These are phyloP conservation scores for Hygrocybe coccinea DNA, from an alignment of 768 basidiomycete genomes.

Conservation along the genomic window DNA sequence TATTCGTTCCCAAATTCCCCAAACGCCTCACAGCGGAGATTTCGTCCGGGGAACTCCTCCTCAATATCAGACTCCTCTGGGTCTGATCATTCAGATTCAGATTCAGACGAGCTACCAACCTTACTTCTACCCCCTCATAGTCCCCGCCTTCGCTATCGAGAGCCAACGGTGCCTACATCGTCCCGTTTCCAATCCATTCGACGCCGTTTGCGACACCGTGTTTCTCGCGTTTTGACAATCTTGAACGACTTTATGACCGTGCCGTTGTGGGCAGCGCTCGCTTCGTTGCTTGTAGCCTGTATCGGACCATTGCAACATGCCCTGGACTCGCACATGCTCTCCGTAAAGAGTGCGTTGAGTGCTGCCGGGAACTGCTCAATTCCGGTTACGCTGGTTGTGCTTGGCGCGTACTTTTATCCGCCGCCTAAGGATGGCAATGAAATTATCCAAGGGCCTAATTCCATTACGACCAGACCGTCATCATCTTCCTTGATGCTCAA, in stretches of 20 bases:
- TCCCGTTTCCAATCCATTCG: constrained; percentile 7
- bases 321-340: constrained; percentile 58
- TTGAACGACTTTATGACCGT: constrained; percentile 81
- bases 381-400: constrained; percentile 84
- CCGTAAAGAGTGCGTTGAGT: constrained; percentile 63
- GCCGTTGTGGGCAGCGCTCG: constrained; percentile 75
- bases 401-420: constrained; percentile 86
- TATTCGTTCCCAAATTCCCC: constrained; percentile 65
- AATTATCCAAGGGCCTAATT: background rate
- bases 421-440: constrained; percentile 23
- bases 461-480: constrained; percentile 16
- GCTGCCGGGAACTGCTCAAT: constrained; percentile 74
- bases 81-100: constrained; percentile 10
- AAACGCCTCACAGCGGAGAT: constrained; percentile 33
- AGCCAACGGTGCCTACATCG: background rate
- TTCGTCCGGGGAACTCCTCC: constrained; percentile 24
- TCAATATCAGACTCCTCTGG: background rate
- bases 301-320: constrained; percentile 68
- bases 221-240: constrained; percentile 31
- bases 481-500: constrained; percentile 32
- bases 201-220: constrained; percentile 22
- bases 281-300: constrained; percentile 73
- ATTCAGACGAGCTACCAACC: constrained; percentile 20
- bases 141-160: background rate
- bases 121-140: constrained; percentile 3